These are phyloP conservation scores for Geosiphon pyriformis DNA, from an alignment of 192 early-diverging fungal species.

Conservation along the genomic window DNA sequence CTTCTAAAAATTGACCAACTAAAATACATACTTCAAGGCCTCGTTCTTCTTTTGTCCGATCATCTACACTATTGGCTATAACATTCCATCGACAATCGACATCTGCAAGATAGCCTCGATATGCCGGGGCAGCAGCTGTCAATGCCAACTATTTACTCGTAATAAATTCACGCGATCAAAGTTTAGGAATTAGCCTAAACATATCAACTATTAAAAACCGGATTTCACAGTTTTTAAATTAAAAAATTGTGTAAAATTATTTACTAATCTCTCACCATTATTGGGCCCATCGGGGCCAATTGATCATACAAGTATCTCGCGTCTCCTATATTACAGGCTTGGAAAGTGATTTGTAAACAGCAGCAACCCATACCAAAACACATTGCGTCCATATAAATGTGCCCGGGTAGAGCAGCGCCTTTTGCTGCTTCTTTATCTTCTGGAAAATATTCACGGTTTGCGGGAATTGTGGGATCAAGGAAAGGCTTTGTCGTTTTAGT, in stretches of 20 bases:
- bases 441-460: constrained; percentile 54
- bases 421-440: constrained; percentile 69
- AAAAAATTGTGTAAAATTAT: neutral
- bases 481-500: constrained; percentile 85
- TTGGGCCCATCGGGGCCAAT: constrained; percentile 82
- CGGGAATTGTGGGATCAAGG: constrained; percentile 65
- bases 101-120: constrained; percentile 90
- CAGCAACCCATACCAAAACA: constrained; percentile 98
- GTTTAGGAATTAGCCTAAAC: neutral
- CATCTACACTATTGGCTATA: constrained; percentile 88
- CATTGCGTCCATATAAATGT: constrained; percentile 99
- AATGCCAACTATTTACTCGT: constrained; percentile 64
- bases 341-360: constrained; percentile 97
- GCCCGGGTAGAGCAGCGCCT: constrained; percentile 78
- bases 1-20: neutral
- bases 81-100: constrained; percentile 98
- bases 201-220: too few relatives aligned
- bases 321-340: constrained; percentile 89
- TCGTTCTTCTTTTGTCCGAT: constrained; percentile 87
- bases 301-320: constrained; percentile 93
- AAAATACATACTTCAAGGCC: constrained; percentile 57
- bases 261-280: constrained; percentile 56
- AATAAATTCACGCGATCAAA: too few relatives aligned
- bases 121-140: constrained; percentile 88
- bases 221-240: too few relatives aligned